phyloP scores from a whole-genome alignment of 1,139 yeast species.

The Hemisphaericaspora xylofermentans region DNA sequence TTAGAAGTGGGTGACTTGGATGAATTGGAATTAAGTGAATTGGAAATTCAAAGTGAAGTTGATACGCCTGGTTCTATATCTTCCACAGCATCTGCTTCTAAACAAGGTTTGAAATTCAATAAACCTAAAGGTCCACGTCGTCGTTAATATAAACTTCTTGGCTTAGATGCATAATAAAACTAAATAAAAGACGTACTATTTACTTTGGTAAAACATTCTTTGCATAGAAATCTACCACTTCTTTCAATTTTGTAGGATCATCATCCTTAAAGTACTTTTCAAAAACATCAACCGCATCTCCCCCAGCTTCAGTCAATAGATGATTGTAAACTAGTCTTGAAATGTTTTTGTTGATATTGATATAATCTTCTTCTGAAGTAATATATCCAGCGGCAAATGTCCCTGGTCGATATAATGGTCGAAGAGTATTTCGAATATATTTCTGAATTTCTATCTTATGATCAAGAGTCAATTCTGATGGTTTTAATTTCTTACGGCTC shows the following conservation, averaged over 20 bases:
- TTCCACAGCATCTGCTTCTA: constrained; percentile 12
- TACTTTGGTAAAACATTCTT: constrained; percentile 18
- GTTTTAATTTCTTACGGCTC: constrained; percentile 6
- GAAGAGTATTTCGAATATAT: constrained; percentile 49
- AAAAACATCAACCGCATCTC: constrained; percentile 9
- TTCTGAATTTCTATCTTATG: constrained; percentile 53
- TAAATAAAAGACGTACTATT: not conserved
- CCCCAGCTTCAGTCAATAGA: constrained; percentile 17
- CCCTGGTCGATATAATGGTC: constrained; percentile 41
- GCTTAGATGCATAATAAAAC: not conserved
- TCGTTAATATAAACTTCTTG: constrained; percentile 26
- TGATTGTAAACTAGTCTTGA: constrained; percentile 47
- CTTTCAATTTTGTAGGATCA: constrained; percentile 17
- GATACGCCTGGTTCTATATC: constrained; percentile 17
- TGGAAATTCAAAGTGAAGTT: constrained; percentile 18
- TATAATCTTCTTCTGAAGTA: constrained; percentile 31
- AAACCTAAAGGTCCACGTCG: constrained; percentile 61
- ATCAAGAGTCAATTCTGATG: constrained; percentile 31
- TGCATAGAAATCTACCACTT: constrained; percentile 25
- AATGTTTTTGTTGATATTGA: constrained; percentile 36
- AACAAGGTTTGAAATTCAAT: constrained; percentile 35
- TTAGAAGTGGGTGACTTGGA: constrained; percentile 69
- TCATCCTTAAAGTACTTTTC: constrained; percentile 14
- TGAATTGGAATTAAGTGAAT: constrained; percentile 52
- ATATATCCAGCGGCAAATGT: constrained; percentile 8